phyloP scores from a whole-genome alignment of 305 asterid species.

The Fraxinus angustifolia region DNA sequence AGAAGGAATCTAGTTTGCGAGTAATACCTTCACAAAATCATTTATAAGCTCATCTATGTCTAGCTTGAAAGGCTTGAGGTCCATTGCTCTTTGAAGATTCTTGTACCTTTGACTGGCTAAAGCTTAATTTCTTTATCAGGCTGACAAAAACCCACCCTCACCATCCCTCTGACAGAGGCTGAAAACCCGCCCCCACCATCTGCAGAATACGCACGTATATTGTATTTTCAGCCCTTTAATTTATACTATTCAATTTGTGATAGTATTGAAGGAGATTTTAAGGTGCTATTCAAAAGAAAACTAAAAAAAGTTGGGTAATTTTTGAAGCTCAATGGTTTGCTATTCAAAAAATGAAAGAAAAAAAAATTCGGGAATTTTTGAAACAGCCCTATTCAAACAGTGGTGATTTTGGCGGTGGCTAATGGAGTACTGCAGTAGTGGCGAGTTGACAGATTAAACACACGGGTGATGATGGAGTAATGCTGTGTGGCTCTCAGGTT shows the following conservation, averaged over 20 bases:
- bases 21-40: slow-evolving; percentile 56
- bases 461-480: no score
- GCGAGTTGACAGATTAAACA: not conserved
- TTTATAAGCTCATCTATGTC: slow-evolving; percentile 81
- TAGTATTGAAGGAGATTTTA: not conserved
- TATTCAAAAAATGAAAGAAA: not conserved
- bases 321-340: not conserved
- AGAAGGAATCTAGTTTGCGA: not conserved
- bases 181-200: not conserved
- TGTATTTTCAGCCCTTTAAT: not conserved
- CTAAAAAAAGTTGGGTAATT: not conserved
- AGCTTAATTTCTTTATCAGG: slow-evolving; percentile 10
- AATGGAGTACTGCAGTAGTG: not conserved
- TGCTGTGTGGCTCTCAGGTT: no score
- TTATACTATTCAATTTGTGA: not conserved
- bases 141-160: not conserved
- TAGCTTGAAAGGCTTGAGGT: slow-evolving; percentile 67
- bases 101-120: not conserved
- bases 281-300: not conserved
- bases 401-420: not conserved
- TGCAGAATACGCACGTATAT: not conserved
- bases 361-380: not conserved
- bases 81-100: slow-evolving; percentile 42
- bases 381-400: not conserved
- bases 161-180: not conserved